A percentile compares a stretch with the other conserved stretches of the same genome.
Evolutionary conservation across 2,329 filamentous ascomycete genomes (phyloP).

Genomic region (Orbilia quercus): DNA sequence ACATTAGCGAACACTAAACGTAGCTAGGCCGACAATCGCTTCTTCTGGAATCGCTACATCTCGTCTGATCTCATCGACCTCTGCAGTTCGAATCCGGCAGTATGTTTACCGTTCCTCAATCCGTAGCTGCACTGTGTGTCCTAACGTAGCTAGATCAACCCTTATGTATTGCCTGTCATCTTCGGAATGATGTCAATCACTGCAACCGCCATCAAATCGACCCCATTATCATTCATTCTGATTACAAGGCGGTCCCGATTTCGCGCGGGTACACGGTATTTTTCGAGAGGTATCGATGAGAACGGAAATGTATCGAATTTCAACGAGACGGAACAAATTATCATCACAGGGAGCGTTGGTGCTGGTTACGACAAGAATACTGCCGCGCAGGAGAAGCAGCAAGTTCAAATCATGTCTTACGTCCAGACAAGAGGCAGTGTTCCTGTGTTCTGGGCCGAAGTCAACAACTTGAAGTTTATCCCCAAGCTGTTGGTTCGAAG

Average conservation of each 20-base stretch:
- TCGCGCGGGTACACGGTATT: conserved; percentile 90
- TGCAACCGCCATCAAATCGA: conserved; percentile 85
- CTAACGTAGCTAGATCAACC: conserved; percentile 70
- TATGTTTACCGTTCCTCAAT: conserved; percentile 44
- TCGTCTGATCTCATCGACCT: conserved; percentile 93
- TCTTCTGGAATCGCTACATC: conserved; percentile 98
- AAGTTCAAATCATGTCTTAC: conserved; percentile 90
- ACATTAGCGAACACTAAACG: conserved; percentile 8
- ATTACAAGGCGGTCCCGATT: conserved; percentile 90
- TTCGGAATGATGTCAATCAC: conserved; percentile 95
- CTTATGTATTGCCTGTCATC: conserved; percentile 93
- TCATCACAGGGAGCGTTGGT: conserved; percentile 85
- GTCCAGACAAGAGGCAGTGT: conserved; percentile 97
- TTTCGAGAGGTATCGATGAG: conserved; percentile 92
- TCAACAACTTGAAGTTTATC: conserved; percentile 91
- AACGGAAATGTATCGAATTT: conserved; percentile 97
- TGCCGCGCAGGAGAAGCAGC: conserved; percentile 68
- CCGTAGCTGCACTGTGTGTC: background rate
- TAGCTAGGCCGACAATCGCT: conserved; percentile 81
- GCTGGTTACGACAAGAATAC: conserved; percentile 66
- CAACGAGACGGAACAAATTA: conserved; percentile 95
- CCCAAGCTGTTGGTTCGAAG: conserved; percentile 89
- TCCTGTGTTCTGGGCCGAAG: conserved; percentile 93
- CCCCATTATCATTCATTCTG: conserved; percentile 82
- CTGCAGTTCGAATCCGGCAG: conserved; percentile 66